Evolutionary conservation across 2,329 filamentous ascomycete genomes (phyloP), one percentile per base, ranked within the genome.

Genomic region (Colletotrichum sojae): DNA sequence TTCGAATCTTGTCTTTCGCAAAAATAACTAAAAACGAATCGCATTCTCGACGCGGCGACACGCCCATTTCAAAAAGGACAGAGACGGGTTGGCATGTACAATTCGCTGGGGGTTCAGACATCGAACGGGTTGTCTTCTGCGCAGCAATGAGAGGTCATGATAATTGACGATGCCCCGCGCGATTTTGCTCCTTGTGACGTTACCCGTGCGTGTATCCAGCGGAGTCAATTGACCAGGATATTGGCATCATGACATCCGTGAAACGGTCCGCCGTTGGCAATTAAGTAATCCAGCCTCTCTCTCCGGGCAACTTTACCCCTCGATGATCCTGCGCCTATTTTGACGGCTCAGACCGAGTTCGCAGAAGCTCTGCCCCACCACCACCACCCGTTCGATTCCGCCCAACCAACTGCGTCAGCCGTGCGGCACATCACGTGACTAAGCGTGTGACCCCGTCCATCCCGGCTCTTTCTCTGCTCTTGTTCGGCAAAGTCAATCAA

Each of bases 401-500:
- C 31, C 31, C 49, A 60, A 25, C 55, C 49, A 49, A 18, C 8
- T 51, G 9, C 13, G 1, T 31, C 48, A 58, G 27, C 48, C 60
- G 61, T 45, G n/a, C 6, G 4, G 1, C 1, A 0, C 0, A 46
- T 77, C 80, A 82, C 79, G 79, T 82, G 79, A 79, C 51, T 3
- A 3, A 4, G 4, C 53, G 46, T 45, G 57, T 70, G 67, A 70
- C 61, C 40, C 18, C 22, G 57, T 58, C 16, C 49, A 55, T 71
- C 71, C 64, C 73, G 73, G 64, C 71, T 78, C 77, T 77, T 76
- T 69, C 71, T 73, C 62, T 69, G 66, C 62, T 46, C 66, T 72
- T 74, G 76, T 82, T 83, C 80, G 81, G 84, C 79, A 82, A 81
- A 83, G 80, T 81, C 78, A 79, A 78, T 79, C 82, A 82, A 80